Evolutionary conservation across 1,139 yeast genomes (phyloP).

Genomic region (Protomyces pachydermus): DNA sequence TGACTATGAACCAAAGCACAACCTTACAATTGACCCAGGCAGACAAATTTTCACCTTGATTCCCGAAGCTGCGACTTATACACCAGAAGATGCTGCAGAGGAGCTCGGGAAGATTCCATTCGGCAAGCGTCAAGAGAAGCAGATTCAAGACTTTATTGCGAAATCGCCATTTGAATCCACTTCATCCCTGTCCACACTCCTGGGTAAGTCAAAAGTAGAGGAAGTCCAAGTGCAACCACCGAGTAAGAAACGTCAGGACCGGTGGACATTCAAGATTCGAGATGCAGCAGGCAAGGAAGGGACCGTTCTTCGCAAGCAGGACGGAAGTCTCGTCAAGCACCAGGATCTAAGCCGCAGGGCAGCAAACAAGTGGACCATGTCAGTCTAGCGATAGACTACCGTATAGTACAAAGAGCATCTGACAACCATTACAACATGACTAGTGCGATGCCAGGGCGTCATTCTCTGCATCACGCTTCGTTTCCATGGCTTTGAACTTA

Average conservation of each 20-base stretch:
- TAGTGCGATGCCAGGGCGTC: slow-evolving; percentile 10
- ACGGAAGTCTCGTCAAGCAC: background rate
- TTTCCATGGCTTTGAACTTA: slow-evolving; percentile 17
- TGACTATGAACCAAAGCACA: background rate
- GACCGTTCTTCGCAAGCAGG: background rate
- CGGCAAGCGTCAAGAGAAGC: slow-evolving; percentile 1
- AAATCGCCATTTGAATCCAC: background rate
- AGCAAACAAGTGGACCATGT: background rate
- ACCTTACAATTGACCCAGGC: slow-evolving; percentile 10
- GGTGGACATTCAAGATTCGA: background rate
- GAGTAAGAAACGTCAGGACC: background rate
- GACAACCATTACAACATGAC: background rate
- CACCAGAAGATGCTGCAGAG: slow-evolving; percentile 17
- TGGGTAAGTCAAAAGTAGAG: background rate
- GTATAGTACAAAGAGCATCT: background rate
- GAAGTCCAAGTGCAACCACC: background rate
- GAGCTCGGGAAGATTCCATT: slow-evolving; percentile 12
- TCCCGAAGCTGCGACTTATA: slow-evolving; percentile 6
- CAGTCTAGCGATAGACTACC: background rate
- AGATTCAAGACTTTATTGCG: slow-evolving; percentile 4
- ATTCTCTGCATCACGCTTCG: slow-evolving; percentile 17
- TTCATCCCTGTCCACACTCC: background rate
- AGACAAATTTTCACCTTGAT: slow-evolving; percentile 10
- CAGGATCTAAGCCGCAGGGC: background rate
- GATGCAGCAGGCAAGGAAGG: background rate